phyloP scores from a whole-genome alignment of 2,329 filamentous ascomycete species.

The Allantophomopsis cytisporea region DNA sequence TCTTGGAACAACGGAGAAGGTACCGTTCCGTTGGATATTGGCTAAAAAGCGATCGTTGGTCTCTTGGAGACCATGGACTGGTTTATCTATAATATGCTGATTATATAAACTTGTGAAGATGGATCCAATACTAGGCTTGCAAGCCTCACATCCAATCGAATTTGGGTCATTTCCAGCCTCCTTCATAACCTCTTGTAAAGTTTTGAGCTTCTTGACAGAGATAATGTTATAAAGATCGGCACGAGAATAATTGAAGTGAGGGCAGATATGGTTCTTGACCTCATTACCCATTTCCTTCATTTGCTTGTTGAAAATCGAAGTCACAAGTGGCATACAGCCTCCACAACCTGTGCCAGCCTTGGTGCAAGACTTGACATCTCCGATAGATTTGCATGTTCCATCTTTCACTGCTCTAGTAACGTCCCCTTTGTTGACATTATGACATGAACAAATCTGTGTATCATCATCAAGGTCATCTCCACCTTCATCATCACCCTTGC shows the following conservation, averaged over 20 bases:
- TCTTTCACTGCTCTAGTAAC: constrained; percentile 60
- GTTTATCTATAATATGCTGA: constrained; percentile 62
- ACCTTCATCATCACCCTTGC: constrained; percentile 59
- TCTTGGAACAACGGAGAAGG: constrained; percentile 76
- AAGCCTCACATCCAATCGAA: constrained; percentile 74
- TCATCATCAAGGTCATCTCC: constrained; percentile 71
- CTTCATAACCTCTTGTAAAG: constrained; percentile 64
- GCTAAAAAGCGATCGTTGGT: constrained; percentile 82
- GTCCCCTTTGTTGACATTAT: constrained; percentile 83
- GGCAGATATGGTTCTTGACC: constrained; percentile 74
- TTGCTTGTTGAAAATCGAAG: constrained; percentile 79
- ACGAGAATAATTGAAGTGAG: constrained; percentile 72
- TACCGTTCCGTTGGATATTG: constrained; percentile 86
- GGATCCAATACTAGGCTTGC: constrained; percentile 70
- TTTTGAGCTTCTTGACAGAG: constrained; percentile 64
- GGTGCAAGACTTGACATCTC: constrained; percentile 76
- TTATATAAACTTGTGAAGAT: constrained; percentile 79
- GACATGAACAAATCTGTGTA: constrained; percentile 83
- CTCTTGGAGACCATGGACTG: constrained; percentile 66
- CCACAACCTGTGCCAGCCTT: constrained; percentile 87
- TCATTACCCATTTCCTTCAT: constrained; percentile 79
- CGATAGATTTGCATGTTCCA: constrained; percentile 68
- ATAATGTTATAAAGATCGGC: constrained; percentile 86
- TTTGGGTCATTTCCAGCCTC: constrained; percentile 57
- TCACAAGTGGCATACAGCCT: constrained; percentile 79